Percentiles rank a stretch among this genome's conserved stretches.
Conservation (phyloP, 352 stramenopile species). For the Poterioochromonas sp. region DNA sequence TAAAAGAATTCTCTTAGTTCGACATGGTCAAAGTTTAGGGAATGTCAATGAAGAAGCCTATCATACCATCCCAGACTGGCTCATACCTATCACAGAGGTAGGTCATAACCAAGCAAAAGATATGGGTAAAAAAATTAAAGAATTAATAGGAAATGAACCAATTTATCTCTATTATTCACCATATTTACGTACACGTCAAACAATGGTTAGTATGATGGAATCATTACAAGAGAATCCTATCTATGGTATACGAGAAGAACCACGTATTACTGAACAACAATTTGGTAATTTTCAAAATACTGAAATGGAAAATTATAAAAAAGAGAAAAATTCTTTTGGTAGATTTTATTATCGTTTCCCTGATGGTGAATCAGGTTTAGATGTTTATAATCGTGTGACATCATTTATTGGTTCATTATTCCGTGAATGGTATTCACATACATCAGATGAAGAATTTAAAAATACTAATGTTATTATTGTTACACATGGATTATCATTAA, state of each 20-base stretch:
- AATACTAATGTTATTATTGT: background rate
- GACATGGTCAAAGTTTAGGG: slow-evolving; percentile 72
- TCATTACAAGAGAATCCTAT: background rate
- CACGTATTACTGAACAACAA: background rate
- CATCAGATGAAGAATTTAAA: background rate
- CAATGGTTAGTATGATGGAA: slow-evolving; percentile 45
- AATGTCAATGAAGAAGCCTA: slow-evolving; percentile 57
- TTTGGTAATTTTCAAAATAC: background rate
- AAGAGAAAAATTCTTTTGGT: background rate
- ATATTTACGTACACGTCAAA: slow-evolving; percentile 39
- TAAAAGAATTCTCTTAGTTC: slow-evolving; percentile 63
- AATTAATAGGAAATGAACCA: slow-evolving; percentile 44
- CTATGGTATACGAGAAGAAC: no score
- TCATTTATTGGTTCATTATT: background rate
- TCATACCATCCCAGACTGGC: slow-evolving; percentile 48
- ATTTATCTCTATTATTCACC: background rate
- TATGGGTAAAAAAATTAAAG: slow-evolving; percentile 44
- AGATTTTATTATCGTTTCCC: background rate
- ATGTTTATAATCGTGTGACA: background rate
- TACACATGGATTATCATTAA: background rate
- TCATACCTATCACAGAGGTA: slow-evolving; percentile 44
- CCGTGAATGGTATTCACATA: background rate
- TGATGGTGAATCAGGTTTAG: background rate
- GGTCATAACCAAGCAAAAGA: slow-evolving; percentile 41
- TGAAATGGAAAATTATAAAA: background rate